Conservation (phyloP, 176 grass and related monocot species). For the Bonia amplexicaulis region DNA sequence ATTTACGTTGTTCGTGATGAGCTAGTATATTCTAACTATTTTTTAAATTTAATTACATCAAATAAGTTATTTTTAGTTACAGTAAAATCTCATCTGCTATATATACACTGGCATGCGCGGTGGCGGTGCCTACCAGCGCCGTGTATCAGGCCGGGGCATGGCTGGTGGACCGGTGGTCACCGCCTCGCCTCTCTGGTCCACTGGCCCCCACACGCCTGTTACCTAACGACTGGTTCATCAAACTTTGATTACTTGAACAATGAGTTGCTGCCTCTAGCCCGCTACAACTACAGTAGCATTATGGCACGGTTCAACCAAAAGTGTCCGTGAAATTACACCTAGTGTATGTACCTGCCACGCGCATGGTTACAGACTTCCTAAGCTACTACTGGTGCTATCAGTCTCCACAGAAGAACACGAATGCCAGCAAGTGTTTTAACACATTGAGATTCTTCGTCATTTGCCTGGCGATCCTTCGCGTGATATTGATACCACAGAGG, state of each 20-base stretch:
- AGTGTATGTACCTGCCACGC: background rate
- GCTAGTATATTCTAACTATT: no score
- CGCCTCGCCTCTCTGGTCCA: background rate
- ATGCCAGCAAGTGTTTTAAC: background rate
- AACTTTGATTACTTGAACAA: background rate
- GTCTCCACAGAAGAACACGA: background rate
- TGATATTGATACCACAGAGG: background rate
- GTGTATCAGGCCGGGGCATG: background rate
- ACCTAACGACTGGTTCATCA: background rate
- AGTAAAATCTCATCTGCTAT: no score
- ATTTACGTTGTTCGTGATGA: no score
- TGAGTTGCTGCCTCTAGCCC: background rate
- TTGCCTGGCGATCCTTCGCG: background rate
- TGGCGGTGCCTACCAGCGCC: background rate
- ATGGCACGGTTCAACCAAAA: background rate
- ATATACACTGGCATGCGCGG: background rate
- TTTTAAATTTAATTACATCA: no score
- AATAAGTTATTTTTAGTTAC: no score
- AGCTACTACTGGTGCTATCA: background rate
- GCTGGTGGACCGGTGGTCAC: slow-evolving; percentile 2
- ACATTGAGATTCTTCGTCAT: background rate
- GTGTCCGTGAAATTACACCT: background rate
- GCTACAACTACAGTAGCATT: background rate
- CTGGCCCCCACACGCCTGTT: background rate
- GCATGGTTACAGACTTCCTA: background rate